phyloP scores from a whole-genome alignment of 129 eudicot genomes.

The Mikania micrantha region DNA sequence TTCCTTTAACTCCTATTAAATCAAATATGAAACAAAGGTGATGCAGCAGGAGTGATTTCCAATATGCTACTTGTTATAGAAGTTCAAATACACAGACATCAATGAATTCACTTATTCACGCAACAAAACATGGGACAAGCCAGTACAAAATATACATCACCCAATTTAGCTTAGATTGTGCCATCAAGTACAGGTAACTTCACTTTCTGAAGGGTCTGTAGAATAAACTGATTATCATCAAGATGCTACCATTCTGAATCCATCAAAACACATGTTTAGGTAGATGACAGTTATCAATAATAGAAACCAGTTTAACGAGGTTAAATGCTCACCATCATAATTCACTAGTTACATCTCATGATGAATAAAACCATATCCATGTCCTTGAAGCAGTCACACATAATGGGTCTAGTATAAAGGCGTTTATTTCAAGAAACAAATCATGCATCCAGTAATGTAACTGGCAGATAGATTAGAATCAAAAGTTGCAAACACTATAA shows the following conservation, averaged over 20 bases:
- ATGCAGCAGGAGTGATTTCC: not conserved
- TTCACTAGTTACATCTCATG: not conserved
- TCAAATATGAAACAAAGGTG: not conserved
- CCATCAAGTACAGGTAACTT: not conserved
- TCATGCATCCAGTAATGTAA: not conserved
- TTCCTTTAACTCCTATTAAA: slow-evolving; percentile 50
- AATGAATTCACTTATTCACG: not conserved
- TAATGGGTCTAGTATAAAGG: not conserved
- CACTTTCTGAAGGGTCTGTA: slow-evolving; percentile 7
- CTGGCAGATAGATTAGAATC: not conserved
- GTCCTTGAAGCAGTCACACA: not conserved
- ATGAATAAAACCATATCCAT: not conserved
- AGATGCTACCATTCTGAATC: not conserved
- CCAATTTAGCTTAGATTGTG: not conserved
- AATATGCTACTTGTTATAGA: not conserved
- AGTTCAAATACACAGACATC: not conserved
- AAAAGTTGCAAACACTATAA: not conserved
- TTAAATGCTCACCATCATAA: not conserved
- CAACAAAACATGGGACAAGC: not conserved
- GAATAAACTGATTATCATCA: not conserved
- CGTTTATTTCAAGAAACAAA: not conserved
- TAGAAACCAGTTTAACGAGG: not conserved
- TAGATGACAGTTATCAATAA: not conserved
- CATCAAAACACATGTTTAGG: not conserved
- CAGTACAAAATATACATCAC: not conserved